Evolutionary conservation across 345 rosid genomes (phyloP).

Genomic region (Populus deltoides): DNA sequence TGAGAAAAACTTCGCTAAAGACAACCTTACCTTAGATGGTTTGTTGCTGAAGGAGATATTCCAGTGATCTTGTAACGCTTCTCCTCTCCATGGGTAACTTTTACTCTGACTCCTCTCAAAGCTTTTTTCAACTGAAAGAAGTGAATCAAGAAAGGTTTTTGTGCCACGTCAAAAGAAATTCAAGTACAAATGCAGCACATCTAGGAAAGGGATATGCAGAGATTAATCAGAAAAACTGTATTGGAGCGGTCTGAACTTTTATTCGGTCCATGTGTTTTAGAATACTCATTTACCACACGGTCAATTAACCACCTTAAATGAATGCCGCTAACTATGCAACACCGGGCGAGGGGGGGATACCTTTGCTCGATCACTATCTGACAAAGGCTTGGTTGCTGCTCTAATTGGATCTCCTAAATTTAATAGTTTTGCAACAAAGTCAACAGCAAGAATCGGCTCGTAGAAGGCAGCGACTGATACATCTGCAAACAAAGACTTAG

Average conservation of each 20-base stretch:
- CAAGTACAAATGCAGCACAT: not conserved
- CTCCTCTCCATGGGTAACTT: not conserved
- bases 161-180: not conserved
- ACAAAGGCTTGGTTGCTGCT: not conserved
- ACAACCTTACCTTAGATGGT: not conserved
- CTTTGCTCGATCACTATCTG: not conserved
- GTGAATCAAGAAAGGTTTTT: not conserved
- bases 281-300: no score
- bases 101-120: not conserved
- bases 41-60: not conserved
- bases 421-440: not conserved
- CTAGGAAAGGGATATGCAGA: not conserved
- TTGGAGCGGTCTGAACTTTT: no score
- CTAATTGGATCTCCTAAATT: not conserved
- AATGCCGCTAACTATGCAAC: no score
- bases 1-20: not conserved
- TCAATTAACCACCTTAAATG: no score
- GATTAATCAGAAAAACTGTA: not conserved
- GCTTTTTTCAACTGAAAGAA: not conserved
- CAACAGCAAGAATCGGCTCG: not conserved
- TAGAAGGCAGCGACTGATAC: not conserved
- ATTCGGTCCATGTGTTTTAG: no score
- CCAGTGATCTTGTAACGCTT: not conserved
- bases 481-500: not conserved
- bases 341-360: not conserved